Evolutionary conservation across 176 grass and related monocot genomes (phyloP), one percentile per base, ranked within the genome.

Genomic region (Otatea glauca): DNA sequence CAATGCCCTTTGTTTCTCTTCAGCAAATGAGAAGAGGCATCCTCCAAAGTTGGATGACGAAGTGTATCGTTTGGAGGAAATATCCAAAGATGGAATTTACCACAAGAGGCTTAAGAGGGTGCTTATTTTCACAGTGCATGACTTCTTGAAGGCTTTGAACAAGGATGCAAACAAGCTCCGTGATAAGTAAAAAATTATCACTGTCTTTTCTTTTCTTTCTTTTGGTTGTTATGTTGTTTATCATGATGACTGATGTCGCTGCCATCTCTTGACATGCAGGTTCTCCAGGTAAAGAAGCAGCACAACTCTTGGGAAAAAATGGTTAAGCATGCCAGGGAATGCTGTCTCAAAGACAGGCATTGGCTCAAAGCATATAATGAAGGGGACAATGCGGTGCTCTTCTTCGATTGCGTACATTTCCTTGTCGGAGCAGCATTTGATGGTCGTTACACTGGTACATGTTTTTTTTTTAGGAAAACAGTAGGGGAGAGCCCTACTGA

Each of bases 1-100:
- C 29, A 3, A 2, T 37, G 35, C 35, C 45, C 16, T 37, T 62
- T 83, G 10, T 48, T 73, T 59, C 7, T 6, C 65, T 44, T 7
- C 56, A 88, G 86, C 45, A 65, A 84, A 88, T 27, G 81, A 78
- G 56, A 88, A 88, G 74, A 88, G 74, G 35, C 24, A 88, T 6
- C 86, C 86, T 65, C 86, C 86, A 47, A 65, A 20, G 43, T 47
- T 88, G 20, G 18, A 73, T 4, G 74, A 88, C 65, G 74, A 79
- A 0, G 66, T 88, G 21, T 84, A 84, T 38, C 86, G 81, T 48
- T 53, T 88, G 39, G 74, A 88, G 5, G 75, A 88, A 53, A 88
- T 88, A 18, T 14, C 45, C 44, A 88, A 16, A 72, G 58, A 58
- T 79, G 86, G 86, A 65, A 27, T 0, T 21, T 88, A 88, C 8